Percentiles rank a stretch among this genome's conserved stretches.
Evolutionary conservation across 495 filamentous ascomycete genomes (phyloP).

Genomic region (Hypoxylon fragiforme): DNA sequence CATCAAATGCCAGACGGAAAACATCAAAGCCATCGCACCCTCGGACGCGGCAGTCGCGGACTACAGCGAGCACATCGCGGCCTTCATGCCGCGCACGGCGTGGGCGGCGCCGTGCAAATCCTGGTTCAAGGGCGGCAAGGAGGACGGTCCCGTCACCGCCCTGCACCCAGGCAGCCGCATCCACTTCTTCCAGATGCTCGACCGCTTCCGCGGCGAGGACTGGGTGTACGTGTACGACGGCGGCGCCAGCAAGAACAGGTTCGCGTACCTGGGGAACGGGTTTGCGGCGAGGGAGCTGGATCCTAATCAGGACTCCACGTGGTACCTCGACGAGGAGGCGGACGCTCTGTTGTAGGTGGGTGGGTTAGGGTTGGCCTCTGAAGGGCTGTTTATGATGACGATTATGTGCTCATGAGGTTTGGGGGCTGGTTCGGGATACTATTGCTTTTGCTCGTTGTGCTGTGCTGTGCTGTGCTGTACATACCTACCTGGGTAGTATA

Average conservation of each 20-base stretch:
- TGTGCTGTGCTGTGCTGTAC: too few species aligned
- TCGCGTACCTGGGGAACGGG: slow-evolving; percentile 54
- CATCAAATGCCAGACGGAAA: slow-evolving; percentile 50
- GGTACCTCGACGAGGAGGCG: slow-evolving; percentile 45
- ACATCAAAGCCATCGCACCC: slow-evolving; percentile 45
- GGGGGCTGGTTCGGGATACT: too few species aligned
- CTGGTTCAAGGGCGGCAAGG: slow-evolving; percentile 53
- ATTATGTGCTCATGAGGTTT: background rate
- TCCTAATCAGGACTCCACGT: slow-evolving; percentile 41
- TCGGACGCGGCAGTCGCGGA: slow-evolving; percentile 49
- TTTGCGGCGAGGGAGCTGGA: slow-evolving; percentile 50
- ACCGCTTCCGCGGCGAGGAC: slow-evolving; percentile 52
- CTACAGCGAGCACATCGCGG: slow-evolving; percentile 47
- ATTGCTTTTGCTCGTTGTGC: too few species aligned
- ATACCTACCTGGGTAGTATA: background rate
- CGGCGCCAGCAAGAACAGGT: slow-evolving; percentile 40
- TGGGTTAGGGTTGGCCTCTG: too few species aligned
- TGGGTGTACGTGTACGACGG: slow-evolving; percentile 50
- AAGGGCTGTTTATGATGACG: background rate
- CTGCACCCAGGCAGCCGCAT: slow-evolving; percentile 54
- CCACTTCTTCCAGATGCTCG: slow-evolving; percentile 58
- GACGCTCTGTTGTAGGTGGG: slow-evolving; percentile 2
- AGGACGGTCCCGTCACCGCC: slow-evolving; percentile 52
- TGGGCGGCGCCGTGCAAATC: slow-evolving; percentile 50
- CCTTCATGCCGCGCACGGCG: slow-evolving; percentile 53